Evolutionary conservation across 305 asterid genomes (phyloP).

Genomic region (Fraxinus xanthoxyloides): DNA sequence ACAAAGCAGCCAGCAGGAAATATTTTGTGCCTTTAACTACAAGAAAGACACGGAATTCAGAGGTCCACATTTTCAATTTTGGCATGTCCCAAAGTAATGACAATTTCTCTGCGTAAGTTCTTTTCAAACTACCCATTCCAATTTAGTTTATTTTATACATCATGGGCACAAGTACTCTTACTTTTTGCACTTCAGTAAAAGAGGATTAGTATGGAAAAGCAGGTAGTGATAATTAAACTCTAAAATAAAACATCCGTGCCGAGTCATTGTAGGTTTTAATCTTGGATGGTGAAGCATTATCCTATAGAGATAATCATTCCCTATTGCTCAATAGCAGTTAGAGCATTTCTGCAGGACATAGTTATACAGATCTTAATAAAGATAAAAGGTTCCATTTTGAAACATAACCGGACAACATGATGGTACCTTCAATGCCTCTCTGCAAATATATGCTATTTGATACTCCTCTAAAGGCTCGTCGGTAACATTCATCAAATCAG

Average conservation of each 20-base stretch:
- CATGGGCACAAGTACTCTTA: background rate
- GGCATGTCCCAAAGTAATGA: conserved; percentile 11
- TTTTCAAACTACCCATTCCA: background rate
- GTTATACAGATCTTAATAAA: background rate
- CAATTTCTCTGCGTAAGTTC: background rate
- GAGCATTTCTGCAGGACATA: background rate
- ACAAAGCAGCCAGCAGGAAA: conserved; percentile 20
- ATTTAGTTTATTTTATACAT: background rate
- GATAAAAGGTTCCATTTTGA: conserved; percentile 13
- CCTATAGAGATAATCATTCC: background rate
- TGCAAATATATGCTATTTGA: conserved; percentile 90
- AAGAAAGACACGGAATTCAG: background rate
- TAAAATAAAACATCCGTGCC: background rate
- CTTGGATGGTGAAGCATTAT: background rate
- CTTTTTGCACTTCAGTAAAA: background rate
- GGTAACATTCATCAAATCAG: conserved; percentile 89
- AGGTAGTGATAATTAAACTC: conserved; percentile 10
- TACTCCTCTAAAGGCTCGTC: conserved; percentile 88
- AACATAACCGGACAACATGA: conserved; percentile 19
- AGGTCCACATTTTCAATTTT: background rate
- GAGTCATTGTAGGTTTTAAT: background rate
- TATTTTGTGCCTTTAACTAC: background rate
- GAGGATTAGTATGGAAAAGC: background rate
- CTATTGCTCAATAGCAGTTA: background rate
- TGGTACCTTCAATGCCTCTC: conserved; percentile 90